Base-by-base conservation (phyloP, 1,284 basidiomycete species). In the Austroboletus rostrupii region DNA sequence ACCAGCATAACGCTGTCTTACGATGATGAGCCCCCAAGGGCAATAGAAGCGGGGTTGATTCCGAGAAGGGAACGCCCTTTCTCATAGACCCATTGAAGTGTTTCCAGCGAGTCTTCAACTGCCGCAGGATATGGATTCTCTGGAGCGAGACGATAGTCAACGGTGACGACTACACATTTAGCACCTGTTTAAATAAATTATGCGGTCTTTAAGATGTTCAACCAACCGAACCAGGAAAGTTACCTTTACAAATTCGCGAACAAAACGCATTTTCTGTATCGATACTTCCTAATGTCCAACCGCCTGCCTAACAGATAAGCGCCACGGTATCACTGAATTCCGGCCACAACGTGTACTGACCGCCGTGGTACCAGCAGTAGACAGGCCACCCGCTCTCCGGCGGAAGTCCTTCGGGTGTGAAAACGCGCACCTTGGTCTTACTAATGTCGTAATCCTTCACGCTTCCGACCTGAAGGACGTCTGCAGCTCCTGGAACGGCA, bases 121-220 rank as follows among this genome's bases (percentile, higher is more conserved):
- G 81, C 81, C 0, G 79, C 78, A 3, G 81, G 81, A 56, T 79
- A 83, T 3, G 73, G 72, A 31, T 77, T 49, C 54, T 85, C 82
- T 11, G 83, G 82, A 0, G 78, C 83, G 26, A 83, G 74, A 37
- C 81, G 74, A 60, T 83, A 83, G 54, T 78, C 77, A 28, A 81
- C 76, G 3, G 76, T 75, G 28, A 77, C 71, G 8, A 81, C 79
- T 0, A 81, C 73, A 52, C 66, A 67, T 36, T 60, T 61, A 19
- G 66, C 62, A 16, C 66, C 64, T 68, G 45, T 43, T 42, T 21
- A 21, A 21, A 40, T 21, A 21, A 21, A 40, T 42, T 13, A 29
- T 19, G 17, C 1, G 26, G 10, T 47, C 11, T 16, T 9, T 38
- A 19, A 47, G 41, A 26, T 42, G 21, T 19, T 33, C 26, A n/a